These are phyloP conservation scores for Sphaerobolus stellatus DNA, from an alignment of 1,284 basidiomycete genomes.

Conservation along the genomic window DNA sequence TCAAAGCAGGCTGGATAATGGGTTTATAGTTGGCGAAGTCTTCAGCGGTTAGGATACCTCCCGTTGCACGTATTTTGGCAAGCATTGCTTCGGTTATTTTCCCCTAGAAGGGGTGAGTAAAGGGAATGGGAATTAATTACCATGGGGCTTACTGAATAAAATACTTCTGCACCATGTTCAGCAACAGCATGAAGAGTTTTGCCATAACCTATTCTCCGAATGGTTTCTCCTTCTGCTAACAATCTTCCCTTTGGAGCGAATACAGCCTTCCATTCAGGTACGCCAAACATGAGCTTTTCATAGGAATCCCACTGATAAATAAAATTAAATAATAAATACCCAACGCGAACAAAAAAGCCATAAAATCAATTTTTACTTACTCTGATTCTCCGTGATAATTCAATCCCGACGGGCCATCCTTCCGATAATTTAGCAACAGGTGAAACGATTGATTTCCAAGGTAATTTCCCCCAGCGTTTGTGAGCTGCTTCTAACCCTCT, in stretches of 20 bases:
- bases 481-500: slow-evolving; percentile 81
- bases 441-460: slow-evolving; percentile 76
- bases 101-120: slow-evolving; percentile 45
- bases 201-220: slow-evolving; percentile 68
- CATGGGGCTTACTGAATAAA: slow-evolving; percentile 59
- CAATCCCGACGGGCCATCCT: slow-evolving; percentile 74
- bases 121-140: slow-evolving; percentile 16
- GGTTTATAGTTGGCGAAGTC: slow-evolving; percentile 75
- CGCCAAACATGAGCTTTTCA: slow-evolving; percentile 66
- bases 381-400: slow-evolving; percentile 71
- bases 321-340: slow-evolving; percentile 7
- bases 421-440: slow-evolving; percentile 75
- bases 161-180: slow-evolving; percentile 65
- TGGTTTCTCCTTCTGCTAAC: slow-evolving; percentile 71
- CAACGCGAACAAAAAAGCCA: slow-evolving; percentile 1
- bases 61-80: slow-evolving; percentile 61
- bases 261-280: slow-evolving; percentile 74
- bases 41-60: slow-evolving; percentile 74
- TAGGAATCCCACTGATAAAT: slow-evolving; percentile 26
- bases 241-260: slow-evolving; percentile 79
- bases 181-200: slow-evolving; percentile 67
- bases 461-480: slow-evolving; percentile 71
- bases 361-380: slow-evolving; percentile 38
- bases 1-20: slow-evolving; percentile 69
- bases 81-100: slow-evolving; percentile 74